These are phyloP conservation scores for Clavaria fumosa DNA, from an alignment of 768 basidiomycete genomes.

Conservation along the genomic window DNA sequence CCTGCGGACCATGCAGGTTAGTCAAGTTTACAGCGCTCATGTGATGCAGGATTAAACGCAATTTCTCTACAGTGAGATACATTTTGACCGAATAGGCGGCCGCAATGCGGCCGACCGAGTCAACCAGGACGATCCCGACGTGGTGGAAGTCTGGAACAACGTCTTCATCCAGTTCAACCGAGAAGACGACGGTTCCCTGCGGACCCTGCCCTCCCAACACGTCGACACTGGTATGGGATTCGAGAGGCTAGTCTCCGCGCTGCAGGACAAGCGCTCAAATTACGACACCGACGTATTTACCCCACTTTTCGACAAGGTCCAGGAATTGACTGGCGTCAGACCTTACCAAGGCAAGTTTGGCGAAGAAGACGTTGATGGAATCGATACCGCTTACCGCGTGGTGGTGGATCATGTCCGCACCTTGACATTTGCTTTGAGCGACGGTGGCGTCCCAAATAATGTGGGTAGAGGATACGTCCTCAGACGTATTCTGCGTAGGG, in stretches of 20 bases:
- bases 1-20: slow-evolving; percentile 91
- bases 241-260: slow-evolving; percentile 87
- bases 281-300: slow-evolving; percentile 96
- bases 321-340: slow-evolving; percentile 77
- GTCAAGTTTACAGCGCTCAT: no score
- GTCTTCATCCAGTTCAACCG: slow-evolving; percentile 99
- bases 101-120: slow-evolving; percentile 87
- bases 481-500: slow-evolving; percentile 80
- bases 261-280: slow-evolving; percentile 86
- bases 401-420: slow-evolving; percentile 95
- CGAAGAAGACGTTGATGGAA: slow-evolving; percentile 84
- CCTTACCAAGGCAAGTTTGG: slow-evolving; percentile 87
- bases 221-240: slow-evolving; percentile 99
- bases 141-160: slow-evolving; percentile 99
- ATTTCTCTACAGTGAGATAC: slow-evolving; percentile 83
- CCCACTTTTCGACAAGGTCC: slow-evolving; percentile 78
- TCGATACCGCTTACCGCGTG: slow-evolving; percentile 95
- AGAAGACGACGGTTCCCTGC: slow-evolving; percentile 73
- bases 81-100: slow-evolving; percentile 96
- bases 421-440: slow-evolving; percentile 87
- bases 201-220: slow-evolving; percentile 76
- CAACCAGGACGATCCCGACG: slow-evolving; percentile 92
- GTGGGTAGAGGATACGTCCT: slow-evolving; percentile 97
- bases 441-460: slow-evolving; percentile 93
- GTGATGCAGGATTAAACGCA: no score